A percentile compares a stretch with the other conserved stretches of the same genome.
phyloP scores from a whole-genome alignment of 1,284 basidiomycete species.

The Taiwanofungus camphoratus region DNA sequence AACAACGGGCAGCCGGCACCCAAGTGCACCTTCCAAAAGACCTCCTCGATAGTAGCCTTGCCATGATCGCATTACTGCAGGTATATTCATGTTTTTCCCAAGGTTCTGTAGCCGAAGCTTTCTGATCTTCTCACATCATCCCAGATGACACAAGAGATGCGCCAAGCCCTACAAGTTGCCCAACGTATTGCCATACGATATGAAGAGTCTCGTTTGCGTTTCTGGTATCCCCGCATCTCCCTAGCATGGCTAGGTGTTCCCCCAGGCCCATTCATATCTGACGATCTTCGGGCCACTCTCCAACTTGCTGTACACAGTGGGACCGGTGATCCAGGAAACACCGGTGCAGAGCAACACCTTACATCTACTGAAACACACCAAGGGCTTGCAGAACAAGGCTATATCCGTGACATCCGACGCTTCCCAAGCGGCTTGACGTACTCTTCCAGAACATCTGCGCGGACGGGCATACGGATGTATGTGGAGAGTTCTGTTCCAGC shows the following conservation, averaged over 20 bases:
- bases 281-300: constrained; percentile 29
- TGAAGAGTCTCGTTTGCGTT: constrained; percentile 30
- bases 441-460: neutral
- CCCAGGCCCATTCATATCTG: constrained; percentile 33
- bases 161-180: constrained; percentile 31
- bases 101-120: neutral
- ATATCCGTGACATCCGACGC: constrained; percentile 1
- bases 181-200: constrained; percentile 31
- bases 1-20: constrained; percentile 22
- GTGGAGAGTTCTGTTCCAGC: neutral
- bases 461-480: constrained; percentile 7
- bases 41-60: constrained; percentile 34
- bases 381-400: constrained; percentile 22
- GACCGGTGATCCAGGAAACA: constrained; percentile 8
- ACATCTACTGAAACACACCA: constrained; percentile 25
- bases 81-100: constrained; percentile 21
- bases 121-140: neutral
- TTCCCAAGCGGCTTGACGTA: constrained; percentile 4
- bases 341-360: constrained; percentile 18
- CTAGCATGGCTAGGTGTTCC: constrained; percentile 44
- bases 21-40: constrained; percentile 27
- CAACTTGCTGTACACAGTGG: constrained; percentile 15
- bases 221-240: constrained; percentile 42
- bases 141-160: constrained; percentile 42
- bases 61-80: constrained; percentile 41